phyloP scores from a whole-genome alignment of 2,329 filamentous ascomycete species.

The Xylaria sp. region DNA sequence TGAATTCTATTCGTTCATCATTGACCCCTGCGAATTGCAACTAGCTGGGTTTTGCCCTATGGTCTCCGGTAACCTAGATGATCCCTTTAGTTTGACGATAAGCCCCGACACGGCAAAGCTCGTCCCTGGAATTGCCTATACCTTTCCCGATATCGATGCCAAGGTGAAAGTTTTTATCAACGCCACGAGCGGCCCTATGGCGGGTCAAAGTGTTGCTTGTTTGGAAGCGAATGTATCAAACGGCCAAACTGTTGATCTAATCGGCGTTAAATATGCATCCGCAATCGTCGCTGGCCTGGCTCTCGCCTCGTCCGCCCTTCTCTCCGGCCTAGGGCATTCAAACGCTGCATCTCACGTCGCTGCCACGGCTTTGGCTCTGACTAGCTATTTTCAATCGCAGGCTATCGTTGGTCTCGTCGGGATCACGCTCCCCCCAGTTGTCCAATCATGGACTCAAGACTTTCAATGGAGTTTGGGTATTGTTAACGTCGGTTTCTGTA shows the following conservation, averaged over 20 bases:
- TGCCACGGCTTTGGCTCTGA: slow-evolving; percentile 91
- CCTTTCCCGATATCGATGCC: slow-evolving; percentile 90
- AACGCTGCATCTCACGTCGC: slow-evolving; percentile 96
- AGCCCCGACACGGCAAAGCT: slow-evolving; percentile 63
- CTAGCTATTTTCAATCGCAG: slow-evolving; percentile 93
- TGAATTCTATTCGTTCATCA: slow-evolving; percentile 65
- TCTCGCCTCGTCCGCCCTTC: slow-evolving; percentile 84
- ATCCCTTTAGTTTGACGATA: slow-evolving; percentile 71
- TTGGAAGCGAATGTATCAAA: slow-evolving; percentile 90
- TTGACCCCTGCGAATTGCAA: slow-evolving; percentile 75
- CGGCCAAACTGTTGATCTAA: slow-evolving; percentile 88
- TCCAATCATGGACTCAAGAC: slow-evolving; percentile 93
- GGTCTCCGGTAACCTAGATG: slow-evolving; percentile 69
- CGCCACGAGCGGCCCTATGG: slow-evolving; percentile 63
- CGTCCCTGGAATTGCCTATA: slow-evolving; percentile 87
- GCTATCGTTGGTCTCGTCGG: slow-evolving; percentile 88
- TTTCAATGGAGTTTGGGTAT: slow-evolving; percentile 99
- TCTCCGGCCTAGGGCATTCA: slow-evolving; percentile 89
- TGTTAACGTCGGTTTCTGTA: slow-evolving; percentile 78
- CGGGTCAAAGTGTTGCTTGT: slow-evolving; percentile 76
- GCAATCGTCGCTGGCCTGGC: slow-evolving; percentile 88
- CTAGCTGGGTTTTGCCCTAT: slow-evolving; percentile 82
- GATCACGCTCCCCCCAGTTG: slow-evolving; percentile 85
- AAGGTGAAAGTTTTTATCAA: slow-evolving; percentile 85
- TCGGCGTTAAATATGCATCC: slow-evolving; percentile 88